These are phyloP conservation scores for Metschnikowia gruessii DNA, from an alignment of 805 yeast genomes.

Conservation along the genomic window DNA sequence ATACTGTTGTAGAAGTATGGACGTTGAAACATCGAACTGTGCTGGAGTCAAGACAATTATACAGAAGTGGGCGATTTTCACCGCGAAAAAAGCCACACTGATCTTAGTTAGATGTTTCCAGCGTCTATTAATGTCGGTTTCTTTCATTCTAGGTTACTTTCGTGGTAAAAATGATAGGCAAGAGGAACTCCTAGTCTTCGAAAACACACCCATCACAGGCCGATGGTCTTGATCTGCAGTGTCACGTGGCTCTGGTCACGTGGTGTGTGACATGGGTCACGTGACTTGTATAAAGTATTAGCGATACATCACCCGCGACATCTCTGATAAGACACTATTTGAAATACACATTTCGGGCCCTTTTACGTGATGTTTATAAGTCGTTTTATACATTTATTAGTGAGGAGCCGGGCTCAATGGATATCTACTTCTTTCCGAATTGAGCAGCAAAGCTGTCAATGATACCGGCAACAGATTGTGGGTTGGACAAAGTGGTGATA, in stretches of 20 bases:
- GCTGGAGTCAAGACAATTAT: conserved; percentile 40
- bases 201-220: neutral
- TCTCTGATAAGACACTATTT: no score
- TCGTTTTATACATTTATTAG: neutral
- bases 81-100: conserved; percentile 22
- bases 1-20: conserved; percentile 30
- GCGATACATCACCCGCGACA: no score
- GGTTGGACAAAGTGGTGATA: conserved; percentile 73
- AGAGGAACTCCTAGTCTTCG: neutral
- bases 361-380: neutral
- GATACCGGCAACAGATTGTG: conserved; percentile 65
- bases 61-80: conserved; percentile 38
- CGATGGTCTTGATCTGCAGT: neutral
- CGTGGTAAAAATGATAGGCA: neutral
- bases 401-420: neutral
- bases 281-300: no score
- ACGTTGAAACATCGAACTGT: conserved; percentile 50
- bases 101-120: neutral
- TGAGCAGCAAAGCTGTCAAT: conserved; percentile 44
- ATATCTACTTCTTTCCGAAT: conserved; percentile 38
- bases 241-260: no score
- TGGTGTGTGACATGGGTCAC: no score
- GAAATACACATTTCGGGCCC: neutral
- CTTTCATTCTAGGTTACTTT: neutral
- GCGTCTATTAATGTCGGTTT: neutral